Conservation (phyloP, 2,329 filamentous ascomycete species). For the Colletotrichum sojae region DNA sequence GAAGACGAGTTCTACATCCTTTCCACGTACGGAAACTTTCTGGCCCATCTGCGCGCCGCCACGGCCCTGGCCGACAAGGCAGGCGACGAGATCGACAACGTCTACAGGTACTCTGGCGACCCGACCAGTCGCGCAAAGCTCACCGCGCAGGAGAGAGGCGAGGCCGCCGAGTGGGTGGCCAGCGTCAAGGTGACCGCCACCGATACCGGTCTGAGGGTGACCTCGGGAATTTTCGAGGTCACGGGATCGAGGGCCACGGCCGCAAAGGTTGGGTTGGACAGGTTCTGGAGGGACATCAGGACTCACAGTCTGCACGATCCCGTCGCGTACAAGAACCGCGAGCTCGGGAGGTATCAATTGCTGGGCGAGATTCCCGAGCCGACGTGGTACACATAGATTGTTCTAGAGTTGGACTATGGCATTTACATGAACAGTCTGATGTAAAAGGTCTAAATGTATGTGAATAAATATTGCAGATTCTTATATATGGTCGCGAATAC, state of each 20-base stretch:
- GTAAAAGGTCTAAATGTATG: background rate
- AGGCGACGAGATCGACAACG: conserved; percentile 60
- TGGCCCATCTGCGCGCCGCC: conserved; percentile 73
- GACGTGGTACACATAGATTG: conserved; percentile 71
- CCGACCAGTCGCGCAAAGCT: conserved; percentile 57
- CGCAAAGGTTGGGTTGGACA: conserved; percentile 71
- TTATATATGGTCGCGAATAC: background rate
- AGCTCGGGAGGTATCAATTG: conserved; percentile 71
- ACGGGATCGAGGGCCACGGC: conserved; percentile 72
- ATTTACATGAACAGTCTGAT: background rate
- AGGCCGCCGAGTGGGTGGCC: conserved; percentile 74
- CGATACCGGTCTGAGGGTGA: conserved; percentile 71
- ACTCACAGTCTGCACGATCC: conserved; percentile 78
- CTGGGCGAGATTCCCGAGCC: conserved; percentile 70
- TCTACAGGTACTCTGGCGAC: conserved; percentile 60
- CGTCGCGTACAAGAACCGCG: conserved; percentile 76
- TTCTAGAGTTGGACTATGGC: too few species aligned
- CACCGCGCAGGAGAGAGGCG: conserved; percentile 67
- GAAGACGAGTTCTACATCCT: conserved; percentile 77
- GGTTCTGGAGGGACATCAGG: conserved; percentile 77
- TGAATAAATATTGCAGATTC: background rate
- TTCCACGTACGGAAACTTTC: conserved; percentile 74
- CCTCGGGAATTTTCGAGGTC: conserved; percentile 74
- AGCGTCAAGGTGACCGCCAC: conserved; percentile 75
- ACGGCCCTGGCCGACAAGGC: conserved; percentile 71